Evolutionary conservation across 2,329 filamentous ascomycete species (phyloP), one percentile per base, ranked within the genome.

Genomic region (Pseudogymnoascus sp.): DNA sequence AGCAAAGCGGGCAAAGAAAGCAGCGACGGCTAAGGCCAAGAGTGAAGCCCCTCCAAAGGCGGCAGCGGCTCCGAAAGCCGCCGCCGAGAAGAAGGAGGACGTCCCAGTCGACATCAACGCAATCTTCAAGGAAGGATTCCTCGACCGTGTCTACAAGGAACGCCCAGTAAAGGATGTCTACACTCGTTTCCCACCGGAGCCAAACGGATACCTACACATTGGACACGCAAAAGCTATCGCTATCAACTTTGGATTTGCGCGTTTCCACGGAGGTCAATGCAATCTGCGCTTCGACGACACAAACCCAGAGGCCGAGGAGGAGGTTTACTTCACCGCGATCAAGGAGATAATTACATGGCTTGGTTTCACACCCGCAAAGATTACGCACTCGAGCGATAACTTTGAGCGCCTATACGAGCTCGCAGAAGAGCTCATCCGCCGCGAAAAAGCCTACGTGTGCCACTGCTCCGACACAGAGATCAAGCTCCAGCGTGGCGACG

Each of bases 221-320:
- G 93, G 93, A 18, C 94, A 97, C 73, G 90, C 89, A 67, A 97
- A 97, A 78, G 93, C 94, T 21, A 97, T 97, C 74, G 89, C 91
- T 0, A 86, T 97, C 75, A 97, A 97, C 77, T 97, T 97, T 77
- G 93, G 93, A 5, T 97, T 97, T 74, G 93, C 94, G 12, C 85
- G 84, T 71, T 86, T 87, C 72, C 90, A 96, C 73, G 89, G 88
- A 37, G 47, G 63, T 67, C 65, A 71, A 25, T 89, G 85, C 75
- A 88, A 88, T 71, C 76, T 92, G 66, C 83, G 93, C 70, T 96
- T 90, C 74, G 94, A 97, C 74, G 94, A 97, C 71, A 97, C 94
- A 12, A 97, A 97, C 74, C 94, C 94, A 1, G 91, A 92, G 67
- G 90, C 90, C 59, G 94, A 97, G 75, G 90, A 97, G 73, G 90